Evolutionary conservation across 2,329 filamentous ascomycete genomes (phyloP).

Genomic region (Diplocarpon mali): DNA sequence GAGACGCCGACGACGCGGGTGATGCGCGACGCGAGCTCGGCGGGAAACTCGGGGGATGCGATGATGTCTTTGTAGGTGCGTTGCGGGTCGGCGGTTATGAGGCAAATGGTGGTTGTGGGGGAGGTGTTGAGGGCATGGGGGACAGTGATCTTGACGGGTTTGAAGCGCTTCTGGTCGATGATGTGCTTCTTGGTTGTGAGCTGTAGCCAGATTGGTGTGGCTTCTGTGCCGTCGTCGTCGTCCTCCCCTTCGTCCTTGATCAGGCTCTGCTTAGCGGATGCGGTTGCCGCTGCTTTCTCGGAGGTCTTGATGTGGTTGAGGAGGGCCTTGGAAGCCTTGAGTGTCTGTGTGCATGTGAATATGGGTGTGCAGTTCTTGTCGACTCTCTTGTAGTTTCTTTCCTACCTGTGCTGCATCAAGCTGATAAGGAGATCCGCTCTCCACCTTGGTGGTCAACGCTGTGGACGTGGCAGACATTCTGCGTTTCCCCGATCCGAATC

Average conservation of each 20-base stretch:
- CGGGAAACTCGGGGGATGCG: slow-evolving; percentile 59
- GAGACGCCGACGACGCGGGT: slow-evolving; percentile 68
- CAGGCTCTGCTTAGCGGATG: slow-evolving; percentile 43
- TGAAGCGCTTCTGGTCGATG: slow-evolving; percentile 63
- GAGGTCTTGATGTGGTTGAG: slow-evolving; percentile 50
- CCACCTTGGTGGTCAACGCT: slow-evolving; percentile 25
- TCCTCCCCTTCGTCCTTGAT: slow-evolving; percentile 38
- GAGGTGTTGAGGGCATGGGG: slow-evolving; percentile 65
- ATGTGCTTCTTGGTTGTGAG: slow-evolving; percentile 57
- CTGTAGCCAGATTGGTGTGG: slow-evolving; percentile 49
- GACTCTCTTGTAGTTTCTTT: slow-evolving; percentile 7
- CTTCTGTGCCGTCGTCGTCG: slow-evolving; percentile 31
- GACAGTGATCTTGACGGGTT: slow-evolving; percentile 71
- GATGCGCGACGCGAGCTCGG: slow-evolving; percentile 54
- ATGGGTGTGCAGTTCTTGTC: slow-evolving; percentile 29
- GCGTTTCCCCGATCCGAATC: neutral
- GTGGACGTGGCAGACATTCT: slow-evolving; percentile 24
- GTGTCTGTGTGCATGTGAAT: slow-evolving; percentile 31
- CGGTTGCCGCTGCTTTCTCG: slow-evolving; percentile 34
- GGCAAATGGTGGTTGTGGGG: slow-evolving; percentile 60
- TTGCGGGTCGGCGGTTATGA: slow-evolving; percentile 75
- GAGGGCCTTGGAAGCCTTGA: slow-evolving; percentile 53
- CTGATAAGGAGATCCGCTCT: slow-evolving; percentile 27
- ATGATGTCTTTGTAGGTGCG: slow-evolving; percentile 84
- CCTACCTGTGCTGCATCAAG: slow-evolving; percentile 25